Conservation (phyloP, 148 eudicot species). For the Diospyros lotus region DNA sequence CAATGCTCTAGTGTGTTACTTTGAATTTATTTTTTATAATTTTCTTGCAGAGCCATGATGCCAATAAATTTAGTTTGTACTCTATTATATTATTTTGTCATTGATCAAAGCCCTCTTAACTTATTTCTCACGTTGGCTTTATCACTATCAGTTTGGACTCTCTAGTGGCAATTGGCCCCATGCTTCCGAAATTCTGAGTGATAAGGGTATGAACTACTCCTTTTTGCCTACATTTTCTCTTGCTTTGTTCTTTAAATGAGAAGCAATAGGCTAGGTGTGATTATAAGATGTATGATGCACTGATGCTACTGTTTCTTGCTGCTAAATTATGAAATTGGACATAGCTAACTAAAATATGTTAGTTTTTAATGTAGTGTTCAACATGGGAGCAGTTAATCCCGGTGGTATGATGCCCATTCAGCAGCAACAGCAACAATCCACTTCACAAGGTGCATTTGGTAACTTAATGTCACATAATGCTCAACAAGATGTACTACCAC, state of each 20-base stretch:
- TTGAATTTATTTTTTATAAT: too few species aligned
- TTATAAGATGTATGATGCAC: not conserved
- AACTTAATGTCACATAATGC: constrained; percentile 49
- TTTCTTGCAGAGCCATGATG: too few species aligned
- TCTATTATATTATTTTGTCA: not conserved
- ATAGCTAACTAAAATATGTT: not conserved
- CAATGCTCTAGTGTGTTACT: too few species aligned
- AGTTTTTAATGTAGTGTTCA: constrained; percentile 51
- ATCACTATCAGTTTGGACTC: constrained; percentile 51
- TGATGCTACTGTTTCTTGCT: not conserved
- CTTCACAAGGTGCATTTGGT: constrained; percentile 70
- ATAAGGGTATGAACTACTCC: constrained; percentile 58
- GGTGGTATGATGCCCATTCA: constrained; percentile 77
- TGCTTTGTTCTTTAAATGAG: not conserved
- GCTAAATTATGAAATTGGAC: not conserved
- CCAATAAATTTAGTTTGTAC: not conserved
- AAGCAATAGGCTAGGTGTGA: not conserved
- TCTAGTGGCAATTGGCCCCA: constrained; percentile 63
- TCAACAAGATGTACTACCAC: constrained; percentile 60
- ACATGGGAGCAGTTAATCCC: constrained; percentile 66
- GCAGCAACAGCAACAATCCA: constrained; percentile 48
- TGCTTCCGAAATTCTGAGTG: constrained; percentile 71
- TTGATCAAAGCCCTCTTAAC: not conserved
- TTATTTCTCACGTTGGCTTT: constrained; percentile 13
- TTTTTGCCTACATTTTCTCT: not conserved